Evolutionary conservation across 768 basidiomycete genomes (phyloP).

Genomic region (Pulveroboletus frians): DNA sequence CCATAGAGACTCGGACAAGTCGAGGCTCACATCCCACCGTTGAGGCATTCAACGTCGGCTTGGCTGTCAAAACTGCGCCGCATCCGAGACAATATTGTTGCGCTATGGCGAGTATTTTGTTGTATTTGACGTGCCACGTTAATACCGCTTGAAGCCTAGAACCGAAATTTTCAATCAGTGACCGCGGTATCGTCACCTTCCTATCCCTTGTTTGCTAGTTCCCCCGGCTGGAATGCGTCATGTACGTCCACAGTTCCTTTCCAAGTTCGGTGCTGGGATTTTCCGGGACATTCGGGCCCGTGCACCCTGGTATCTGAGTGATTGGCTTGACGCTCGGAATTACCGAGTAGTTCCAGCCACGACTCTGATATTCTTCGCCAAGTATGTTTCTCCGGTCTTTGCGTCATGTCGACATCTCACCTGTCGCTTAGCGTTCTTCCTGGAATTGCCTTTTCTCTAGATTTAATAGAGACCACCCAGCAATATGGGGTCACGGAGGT

Average conservation of each 20-base stretch:
- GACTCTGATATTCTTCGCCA: constrained; percentile 79
- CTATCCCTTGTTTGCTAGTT: no score
- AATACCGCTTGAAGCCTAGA: no score
- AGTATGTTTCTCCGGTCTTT: constrained; percentile 41
- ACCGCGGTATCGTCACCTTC: no score
- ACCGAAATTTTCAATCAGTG: no score
- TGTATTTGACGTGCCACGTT: not conserved
- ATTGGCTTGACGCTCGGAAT: constrained; percentile 92
- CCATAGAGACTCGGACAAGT: not conserved
- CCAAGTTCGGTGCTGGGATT: constrained; percentile 55
- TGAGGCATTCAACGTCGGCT: no score
- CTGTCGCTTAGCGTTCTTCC: constrained; percentile 60
- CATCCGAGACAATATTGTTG: not conserved
- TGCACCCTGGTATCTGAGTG: constrained; percentile 72
- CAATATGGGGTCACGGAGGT: constrained; percentile 91
- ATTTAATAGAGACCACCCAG: constrained; percentile 85
- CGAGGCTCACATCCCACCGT: not conserved
- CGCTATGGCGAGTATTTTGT: not conserved
- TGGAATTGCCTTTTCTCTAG: constrained; percentile 87
- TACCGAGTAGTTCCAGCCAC: constrained; percentile 88
- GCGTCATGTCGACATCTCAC: not conserved
- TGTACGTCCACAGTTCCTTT: constrained; percentile 15
- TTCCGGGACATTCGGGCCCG: constrained; percentile 63
- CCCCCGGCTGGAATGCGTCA: not conserved
- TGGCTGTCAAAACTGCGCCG: not conserved